Conservation (phyloP, 2,329 filamentous ascomycete genomes). For the Shiraia bambusicola region DNA sequence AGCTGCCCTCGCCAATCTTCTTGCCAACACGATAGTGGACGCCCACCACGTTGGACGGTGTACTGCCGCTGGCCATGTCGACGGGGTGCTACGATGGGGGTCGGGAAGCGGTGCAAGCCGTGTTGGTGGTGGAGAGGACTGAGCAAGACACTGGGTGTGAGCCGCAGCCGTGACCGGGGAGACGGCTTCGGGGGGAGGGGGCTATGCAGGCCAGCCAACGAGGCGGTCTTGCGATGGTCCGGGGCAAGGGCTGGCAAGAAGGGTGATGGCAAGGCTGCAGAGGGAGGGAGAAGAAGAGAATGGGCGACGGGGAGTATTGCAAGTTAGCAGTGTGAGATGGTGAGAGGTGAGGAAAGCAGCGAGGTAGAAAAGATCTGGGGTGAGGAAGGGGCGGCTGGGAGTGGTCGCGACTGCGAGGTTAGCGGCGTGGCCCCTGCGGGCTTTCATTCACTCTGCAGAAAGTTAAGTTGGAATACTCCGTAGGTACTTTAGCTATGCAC, state of each 20-base stretch:
- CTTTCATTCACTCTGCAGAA: background rate
- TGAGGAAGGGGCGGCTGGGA: slow-evolving; percentile 17
- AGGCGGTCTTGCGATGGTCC: slow-evolving; percentile 12
- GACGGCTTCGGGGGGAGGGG: slow-evolving; percentile 23
- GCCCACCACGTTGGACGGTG: slow-evolving; percentile 94
- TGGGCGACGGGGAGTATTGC: slow-evolving; percentile 15
- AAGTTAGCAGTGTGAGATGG: slow-evolving; percentile 9
- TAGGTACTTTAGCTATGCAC: no score
- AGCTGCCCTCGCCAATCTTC: slow-evolving; percentile 98
- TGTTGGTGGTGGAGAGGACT: slow-evolving; percentile 10
- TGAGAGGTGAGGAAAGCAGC: slow-evolving; percentile 20
- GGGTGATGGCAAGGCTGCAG: slow-evolving; percentile 14
- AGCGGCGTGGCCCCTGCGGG: background rate
- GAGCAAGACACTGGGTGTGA: slow-evolving; percentile 18
- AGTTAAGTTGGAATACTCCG: no score
- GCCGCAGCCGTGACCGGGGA: slow-evolving; percentile 27
- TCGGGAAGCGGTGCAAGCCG: slow-evolving; percentile 6
- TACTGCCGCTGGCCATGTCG: slow-evolving; percentile 81
- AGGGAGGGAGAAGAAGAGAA: slow-evolving; percentile 21
- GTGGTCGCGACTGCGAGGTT: background rate
- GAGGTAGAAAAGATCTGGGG: slow-evolving; percentile 27
- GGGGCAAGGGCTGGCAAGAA: slow-evolving; percentile 11
- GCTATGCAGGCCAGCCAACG: slow-evolving; percentile 25
- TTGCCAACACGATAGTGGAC: slow-evolving; percentile 98
- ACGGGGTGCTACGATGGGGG: slow-evolving; percentile 7